Conservation (phyloP, 2,329 filamentous ascomycete genomes). For the Dactylellina drechsleri region DNA sequence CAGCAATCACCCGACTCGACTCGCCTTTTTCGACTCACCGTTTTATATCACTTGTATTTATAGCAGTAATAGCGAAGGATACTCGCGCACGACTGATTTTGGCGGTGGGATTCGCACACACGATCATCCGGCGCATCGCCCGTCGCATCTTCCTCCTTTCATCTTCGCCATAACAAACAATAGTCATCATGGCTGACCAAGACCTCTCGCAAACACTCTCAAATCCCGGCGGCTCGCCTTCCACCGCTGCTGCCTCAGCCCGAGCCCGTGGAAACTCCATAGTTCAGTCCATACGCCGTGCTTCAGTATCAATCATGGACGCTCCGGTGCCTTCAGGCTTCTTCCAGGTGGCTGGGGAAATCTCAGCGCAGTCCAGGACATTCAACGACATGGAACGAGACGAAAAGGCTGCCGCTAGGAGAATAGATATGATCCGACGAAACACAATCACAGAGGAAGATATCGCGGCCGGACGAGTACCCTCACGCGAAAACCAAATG, state of each 20-base stretch:
- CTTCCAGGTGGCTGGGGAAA: slow-evolving; percentile 55
- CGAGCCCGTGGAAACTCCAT: slow-evolving; percentile 47
- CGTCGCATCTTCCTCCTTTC: neutral
- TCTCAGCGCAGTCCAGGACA: slow-evolving; percentile 51
- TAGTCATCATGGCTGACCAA: slow-evolving; percentile 42
- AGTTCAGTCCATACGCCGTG: slow-evolving; percentile 41
- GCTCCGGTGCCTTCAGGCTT: slow-evolving; percentile 43
- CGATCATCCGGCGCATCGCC: slow-evolving; percentile 22
- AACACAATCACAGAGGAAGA: slow-evolving; percentile 57
- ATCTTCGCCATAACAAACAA: slow-evolving; percentile 3
- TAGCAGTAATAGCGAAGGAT: slow-evolving; percentile 3
- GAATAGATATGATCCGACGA: slow-evolving; percentile 35
- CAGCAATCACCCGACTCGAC: slow-evolving; percentile 32
- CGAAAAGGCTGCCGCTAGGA: slow-evolving; percentile 39
- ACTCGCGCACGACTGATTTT: slow-evolving; percentile 23
- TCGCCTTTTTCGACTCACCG: slow-evolving; percentile 1
- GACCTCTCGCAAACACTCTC: slow-evolving; percentile 18
- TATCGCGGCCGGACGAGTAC: slow-evolving; percentile 54
- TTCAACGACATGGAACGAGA: slow-evolving; percentile 52
- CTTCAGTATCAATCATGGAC: slow-evolving; percentile 48
- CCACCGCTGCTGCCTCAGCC: slow-evolving; percentile 20
- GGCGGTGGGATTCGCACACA: slow-evolving; percentile 13
- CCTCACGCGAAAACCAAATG: slow-evolving; percentile 57
- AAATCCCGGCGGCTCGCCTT: slow-evolving; percentile 11
- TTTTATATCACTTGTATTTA: too few species aligned